Evolutionary conservation across 2,329 filamentous ascomycete genomes (phyloP), one percentile per base, ranked within the genome.

Genomic region (Teratosphaeria nubilosa): DNA sequence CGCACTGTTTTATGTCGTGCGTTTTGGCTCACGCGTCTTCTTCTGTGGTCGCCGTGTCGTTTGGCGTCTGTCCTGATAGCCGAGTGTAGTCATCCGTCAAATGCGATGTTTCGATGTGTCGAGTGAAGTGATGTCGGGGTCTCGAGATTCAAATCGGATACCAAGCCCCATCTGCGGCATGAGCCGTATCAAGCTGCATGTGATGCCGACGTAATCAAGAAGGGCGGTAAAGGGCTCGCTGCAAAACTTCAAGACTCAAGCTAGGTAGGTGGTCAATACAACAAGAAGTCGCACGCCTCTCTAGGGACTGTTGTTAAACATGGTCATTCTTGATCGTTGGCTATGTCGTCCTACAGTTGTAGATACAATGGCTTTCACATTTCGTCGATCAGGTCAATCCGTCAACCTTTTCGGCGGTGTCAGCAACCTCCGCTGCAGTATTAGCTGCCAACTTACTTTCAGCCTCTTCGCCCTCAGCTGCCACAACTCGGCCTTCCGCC

Each of bases 351-450:
- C 41, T 48, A 48, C 41, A 48, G 41, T 22, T 20, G 41, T 48
- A 22, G 9, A n/a, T 48, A 48, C 41, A 22, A 50, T 56, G 41
- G 20, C 53, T 7, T 22, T 32, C 34, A 54, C 22, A 54, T 27
- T n/a, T 31, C 41, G 4, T 34, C 14, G 57, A 48, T 48, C 41
- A 48, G 41, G n/a, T n/a, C 20, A 22, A n/a, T 16, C 41, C 62
- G 64, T 62, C 70, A 57, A 62, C 58, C 61, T 60, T 68, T 53
- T 66, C 75, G 2, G 77, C 77, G 5, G 73, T 75, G 62, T 79
- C 75, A 54, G 77, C 77, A 51, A 77, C 76, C 59, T 78, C 73
- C 55, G 69, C 72, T 20, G 73, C 73, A n/a, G 70, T 73, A 20
- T 53, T 24, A 56, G 75, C 70, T 5, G 71, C 72, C 55, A 63